Base-by-base conservation (phyloP, 768 basidiomycete species). In the Phaffia australis region DNA sequence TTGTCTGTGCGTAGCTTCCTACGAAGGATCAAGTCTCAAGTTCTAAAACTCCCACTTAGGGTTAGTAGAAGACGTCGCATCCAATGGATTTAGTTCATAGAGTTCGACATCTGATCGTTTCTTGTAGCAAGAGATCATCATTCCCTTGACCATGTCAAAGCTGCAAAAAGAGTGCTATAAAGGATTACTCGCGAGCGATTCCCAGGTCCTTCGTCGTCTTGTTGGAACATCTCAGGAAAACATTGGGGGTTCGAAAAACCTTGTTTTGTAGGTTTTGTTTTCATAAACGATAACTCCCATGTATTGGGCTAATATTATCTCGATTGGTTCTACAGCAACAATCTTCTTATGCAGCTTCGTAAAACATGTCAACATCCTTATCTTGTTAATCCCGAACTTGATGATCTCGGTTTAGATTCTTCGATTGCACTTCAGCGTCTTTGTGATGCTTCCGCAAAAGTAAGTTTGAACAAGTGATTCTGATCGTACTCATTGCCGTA, bases 21-120 rank as follows among this genome's bases (percentile, higher is more conserved):
- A 46, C 86, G 95, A 19, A 85, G 95, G 21, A 84, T 90, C 71
- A 99, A 99, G 78, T 86, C 86, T 66, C 89, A 95, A 74, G 92
- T 95, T 1, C 80, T 97, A 19, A 83, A 88, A 69, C 72, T 78
- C 19, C 82, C 94, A n/a, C 92, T 89, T 0, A 95, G 94, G 83
- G 91, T 90, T 71, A 50, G 71, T 63, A 46, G 32, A 21, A 16
- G 19, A 21, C 27, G 6, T 29, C 25, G n/a, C 14, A 15, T 15
- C 30, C 23, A 15, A 5, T 57, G 3, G 62, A 18, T 48, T 46
- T 1, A 65, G 16, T 29, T 65, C 27, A 48, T 48, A 4, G 52
- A 23, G 35, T 51, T 29, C 25, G n/a, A 27, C 27, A 6, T 58
- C 55, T 35, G 21, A 47, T 60, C 29, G 19, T 23, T 47, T 29